Base-by-base conservation (phyloP, 768 basidiomycete species). In the Cytidiella melzeri region DNA sequence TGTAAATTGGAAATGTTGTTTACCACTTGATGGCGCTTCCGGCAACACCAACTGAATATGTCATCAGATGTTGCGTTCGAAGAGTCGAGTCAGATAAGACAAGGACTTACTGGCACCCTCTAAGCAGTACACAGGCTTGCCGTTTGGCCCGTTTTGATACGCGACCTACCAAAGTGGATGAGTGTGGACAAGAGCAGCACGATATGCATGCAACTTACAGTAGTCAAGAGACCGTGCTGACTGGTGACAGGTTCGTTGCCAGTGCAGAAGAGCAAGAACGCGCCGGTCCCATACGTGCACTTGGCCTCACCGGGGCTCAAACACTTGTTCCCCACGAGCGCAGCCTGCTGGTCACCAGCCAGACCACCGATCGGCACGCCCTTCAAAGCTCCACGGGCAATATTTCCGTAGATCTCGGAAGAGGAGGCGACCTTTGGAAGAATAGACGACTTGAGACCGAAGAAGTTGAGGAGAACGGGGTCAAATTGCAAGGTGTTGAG, bases 311-410 rank as follows among this genome's bases (percentile, higher is more conserved):
- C 95, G 55, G 79, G 74, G n/a, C 62, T 73, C 47, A 99, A 66
- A 62, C 96, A 98, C 66, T 96, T 97, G 72, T 99, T 97, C 0
- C 95, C 96, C 44, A 97, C 81, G 20, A 99, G 72, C 20, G 95
- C 95, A 4, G 88, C 96, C 65, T 99, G 96, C 69, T 99, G 96
- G 64, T 99, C 96, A n/a, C 96, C 96, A 6, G 95, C 83, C 41
- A 98, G 80, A 19, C 95, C 95, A 30, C 84, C 93, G 46, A 99
- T 90, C 7, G 85, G 85, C 10, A 92, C 74, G 36, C 87, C 91
- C 55, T 73, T 71, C 53, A 92, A 71, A 2, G 81, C 60, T 2
- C 90, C 88, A 26, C 71, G 69, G 6, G 76, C 69, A 49, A 97
- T 77, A 21, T 78, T 68, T 36, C 94, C 96, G 67, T 95, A 98